These are phyloP conservation scores for Saposhnikovia divaricata DNA, from an alignment of 129 eudicot genomes.

Conservation along the genomic window DNA sequence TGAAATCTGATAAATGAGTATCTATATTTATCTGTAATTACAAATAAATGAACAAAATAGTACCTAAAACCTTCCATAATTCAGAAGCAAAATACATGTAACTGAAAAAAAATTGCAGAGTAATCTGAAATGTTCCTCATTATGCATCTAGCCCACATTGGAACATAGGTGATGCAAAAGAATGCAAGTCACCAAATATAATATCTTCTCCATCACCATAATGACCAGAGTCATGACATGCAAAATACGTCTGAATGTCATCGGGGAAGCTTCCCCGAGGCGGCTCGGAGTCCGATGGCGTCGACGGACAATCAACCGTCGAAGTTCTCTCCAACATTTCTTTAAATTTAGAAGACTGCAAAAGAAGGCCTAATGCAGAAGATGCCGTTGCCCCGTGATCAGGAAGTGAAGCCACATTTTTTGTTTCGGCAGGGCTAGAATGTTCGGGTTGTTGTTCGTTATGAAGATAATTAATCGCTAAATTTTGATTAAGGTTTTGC, in stretches of 20 bases:
- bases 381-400: conserved; percentile 27
- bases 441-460: conserved; percentile 30
- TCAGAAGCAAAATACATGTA: conserved; percentile 9
- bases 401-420: conserved; percentile 17
- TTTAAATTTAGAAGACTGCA: conserved; percentile 57
- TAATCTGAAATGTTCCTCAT: neutral
- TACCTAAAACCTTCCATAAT: neutral
- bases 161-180: conserved; percentile 42
- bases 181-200: conserved; percentile 42
- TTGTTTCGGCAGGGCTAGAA: conserved; percentile 43
- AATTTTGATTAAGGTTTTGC: conserved; percentile 23
- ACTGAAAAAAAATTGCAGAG: neutral
- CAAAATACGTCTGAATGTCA: conserved; percentile 71
- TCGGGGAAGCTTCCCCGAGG: conserved; percentile 72
- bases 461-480: conserved; percentile 19
- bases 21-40: conserved; percentile 15
- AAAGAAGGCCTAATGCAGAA: conserved; percentile 56
- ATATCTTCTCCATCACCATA: conserved; percentile 43
- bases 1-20: neutral
- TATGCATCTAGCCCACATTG: conserved; percentile 51
- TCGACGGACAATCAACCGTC: conserved; percentile 25
- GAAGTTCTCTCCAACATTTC: conserved; percentile 53
- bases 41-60: conserved; percentile 5
- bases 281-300: conserved; percentile 28
- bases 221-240: conserved; percentile 46